Base-by-base conservation (phyloP, 2,329 filamentous ascomycete genomes). In the Ampelomyces quisqualis region DNA sequence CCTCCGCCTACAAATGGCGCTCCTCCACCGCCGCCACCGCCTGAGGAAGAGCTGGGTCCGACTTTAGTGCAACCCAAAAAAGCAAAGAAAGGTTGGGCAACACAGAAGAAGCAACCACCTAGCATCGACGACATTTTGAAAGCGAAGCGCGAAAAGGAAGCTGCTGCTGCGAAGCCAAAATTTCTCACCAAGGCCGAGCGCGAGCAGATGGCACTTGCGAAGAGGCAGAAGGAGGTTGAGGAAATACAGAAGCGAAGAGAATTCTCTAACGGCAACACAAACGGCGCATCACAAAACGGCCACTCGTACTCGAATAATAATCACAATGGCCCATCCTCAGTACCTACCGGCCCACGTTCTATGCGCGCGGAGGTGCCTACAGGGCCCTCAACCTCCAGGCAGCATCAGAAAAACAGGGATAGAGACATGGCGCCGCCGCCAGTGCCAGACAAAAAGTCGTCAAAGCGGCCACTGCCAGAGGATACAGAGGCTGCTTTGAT, bases 81-180 rank as follows among this genome's bases (percentile, higher is more conserved):
- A 55, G 32, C 28, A 10, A 79, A 80, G 60, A 80, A 81, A 36
- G 77, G 78, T 53, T 79, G 75, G 75, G 75, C 73, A 9, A 55
- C 70, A 47, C 61, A 45, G 49, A 64, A 57, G 40, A 67, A 64
- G 32, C 69, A 59, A 58, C 86, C 86, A 7, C 73, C 95, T 33
- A 90, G 88, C 63, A 84, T 95, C 41, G 90, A 95, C 68, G 87
- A 95, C 57, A 78, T 95, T 4, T 71, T 95, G 15, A 81, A 82
- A 53, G 86, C 90, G 71, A 94, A 94, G 76, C 88, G 86, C 63
- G 88, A 88, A 47, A 85, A 87, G 19, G 88, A 93, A 69, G 86
- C 86, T 23, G 88, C 86, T 11, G 85, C 88, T 7, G 80, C 88
- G 40, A 95, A 93, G 76, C 90, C 90, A 4, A 90, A 88, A 67